Conservation (phyloP, 192 early-diverging fungal species). For the Chytriomyces sp. region DNA sequence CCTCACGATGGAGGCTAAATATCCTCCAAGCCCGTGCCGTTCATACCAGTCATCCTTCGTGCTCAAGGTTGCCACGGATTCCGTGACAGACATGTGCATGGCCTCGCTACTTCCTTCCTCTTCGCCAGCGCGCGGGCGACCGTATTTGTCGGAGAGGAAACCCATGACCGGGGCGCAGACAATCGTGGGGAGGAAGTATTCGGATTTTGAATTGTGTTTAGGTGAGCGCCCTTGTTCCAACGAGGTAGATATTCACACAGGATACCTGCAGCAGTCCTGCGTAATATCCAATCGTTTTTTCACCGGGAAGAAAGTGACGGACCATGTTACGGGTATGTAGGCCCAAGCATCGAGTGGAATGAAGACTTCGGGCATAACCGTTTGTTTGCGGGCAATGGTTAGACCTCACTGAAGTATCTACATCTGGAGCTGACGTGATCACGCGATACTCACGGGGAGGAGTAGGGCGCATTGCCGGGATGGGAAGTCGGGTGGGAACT, state of each 20-base stretch:
- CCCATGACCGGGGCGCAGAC: slow-evolving; percentile 47
- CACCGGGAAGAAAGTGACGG: slow-evolving; percentile 28
- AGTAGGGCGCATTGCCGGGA: not conserved
- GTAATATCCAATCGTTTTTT: slow-evolving; percentile 34
- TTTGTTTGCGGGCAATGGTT: not conserved
- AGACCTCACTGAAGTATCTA: too few relatives aligned
- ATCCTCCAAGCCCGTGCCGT: slow-evolving; percentile 41
- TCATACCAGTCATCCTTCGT: not conserved
- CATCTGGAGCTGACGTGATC: not conserved
- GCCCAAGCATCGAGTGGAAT: slow-evolving; percentile 43
- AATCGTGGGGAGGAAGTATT: slow-evolving; percentile 45
- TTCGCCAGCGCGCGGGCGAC: slow-evolving; percentile 14
- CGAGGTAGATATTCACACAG: not conserved
- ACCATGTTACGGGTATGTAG: slow-evolving; percentile 52
- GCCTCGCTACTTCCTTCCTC: not conserved
- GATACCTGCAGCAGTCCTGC: slow-evolving; percentile 39
- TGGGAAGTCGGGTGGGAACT: slow-evolving; percentile 6
- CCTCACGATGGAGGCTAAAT: slow-evolving; percentile 32
- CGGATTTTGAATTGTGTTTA: slow-evolving; percentile 18
- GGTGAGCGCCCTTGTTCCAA: not conserved
- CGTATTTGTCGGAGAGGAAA: slow-evolving; percentile 36
- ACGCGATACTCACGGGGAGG: not conserved
- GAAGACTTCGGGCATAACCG: slow-evolving; percentile 25
- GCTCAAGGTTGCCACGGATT: not conserved
- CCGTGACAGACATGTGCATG: not conserved